Conservation (phyloP, 2,329 filamentous ascomycete species). For the Aspergillus carbonarius region DNA sequence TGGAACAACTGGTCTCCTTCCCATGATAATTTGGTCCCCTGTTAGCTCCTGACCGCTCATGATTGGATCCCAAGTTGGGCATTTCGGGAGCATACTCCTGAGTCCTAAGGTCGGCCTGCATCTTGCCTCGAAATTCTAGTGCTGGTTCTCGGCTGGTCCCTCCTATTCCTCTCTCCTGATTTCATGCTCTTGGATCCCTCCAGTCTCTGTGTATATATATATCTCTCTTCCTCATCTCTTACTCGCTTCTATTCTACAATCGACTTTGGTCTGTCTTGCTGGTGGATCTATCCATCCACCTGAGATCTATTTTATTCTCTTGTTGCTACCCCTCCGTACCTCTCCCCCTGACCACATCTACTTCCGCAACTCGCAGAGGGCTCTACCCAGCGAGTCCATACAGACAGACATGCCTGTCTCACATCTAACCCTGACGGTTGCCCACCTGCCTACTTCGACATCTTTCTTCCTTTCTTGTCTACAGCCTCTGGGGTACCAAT, state of each 20-base stretch:
- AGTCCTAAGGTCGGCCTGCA: conserved; percentile 5
- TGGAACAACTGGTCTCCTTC: conserved; percentile 12
- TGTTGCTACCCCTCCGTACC: not conserved
- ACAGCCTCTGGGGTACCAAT: conserved; percentile 75
- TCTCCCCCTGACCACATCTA: not conserved
- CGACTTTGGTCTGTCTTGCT: not conserved
- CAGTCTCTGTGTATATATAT: not conserved
- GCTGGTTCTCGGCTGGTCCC: conserved; percentile 10
- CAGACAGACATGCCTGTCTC: conserved; percentile 57
- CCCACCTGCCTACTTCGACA: conserved; percentile 72
- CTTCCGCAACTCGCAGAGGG: conserved; percentile 13
- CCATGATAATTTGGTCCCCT: conserved; percentile 7
- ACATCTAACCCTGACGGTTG: conserved; percentile 67
- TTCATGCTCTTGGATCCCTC: conserved; percentile 4
- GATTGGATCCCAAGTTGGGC: conserved; percentile 20
- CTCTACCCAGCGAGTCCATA: conserved; percentile 14
- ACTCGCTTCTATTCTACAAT: conserved; percentile 2
- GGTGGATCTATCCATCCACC: not conserved
- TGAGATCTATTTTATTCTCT: not conserved
- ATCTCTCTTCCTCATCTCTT: conserved; percentile 1
- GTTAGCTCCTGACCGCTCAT: conserved; percentile 13
- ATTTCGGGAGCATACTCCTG: conserved; percentile 12
- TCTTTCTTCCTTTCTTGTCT: conserved; percentile 81
- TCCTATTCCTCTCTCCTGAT: conserved; percentile 3
- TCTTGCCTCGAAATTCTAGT: conserved; percentile 14